Percentiles rank a stretch among this genome's conserved stretches.
These are phyloP conservation scores for Nannizziopsis barbatae DNA, from an alignment of 2,329 filamentous ascomycete species.

Conservation along the genomic window DNA sequence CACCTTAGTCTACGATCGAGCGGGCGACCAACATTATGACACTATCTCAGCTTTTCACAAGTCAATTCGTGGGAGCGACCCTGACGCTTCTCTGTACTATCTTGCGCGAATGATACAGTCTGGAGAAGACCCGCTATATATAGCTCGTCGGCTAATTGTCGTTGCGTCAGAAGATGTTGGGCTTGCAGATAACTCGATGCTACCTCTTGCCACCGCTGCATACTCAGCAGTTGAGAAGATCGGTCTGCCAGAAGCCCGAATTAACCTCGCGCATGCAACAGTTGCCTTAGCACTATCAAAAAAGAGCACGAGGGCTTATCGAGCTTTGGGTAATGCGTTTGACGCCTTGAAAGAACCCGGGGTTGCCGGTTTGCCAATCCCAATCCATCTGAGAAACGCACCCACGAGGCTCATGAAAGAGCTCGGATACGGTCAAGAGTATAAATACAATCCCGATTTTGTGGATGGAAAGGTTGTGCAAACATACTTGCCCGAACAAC, in stretches of 20 bases:
- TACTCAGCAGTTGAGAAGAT: slow-evolving; percentile 86
- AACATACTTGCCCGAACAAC: slow-evolving; percentile 73
- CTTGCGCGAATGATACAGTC: slow-evolving; percentile 90
- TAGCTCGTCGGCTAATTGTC: slow-evolving; percentile 85
- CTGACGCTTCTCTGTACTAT: slow-evolving; percentile 88
- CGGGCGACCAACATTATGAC: slow-evolving; percentile 94
- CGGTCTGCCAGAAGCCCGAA: slow-evolving; percentile 87
- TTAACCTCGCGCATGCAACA: slow-evolving; percentile 77
- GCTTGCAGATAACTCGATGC: slow-evolving; percentile 71
- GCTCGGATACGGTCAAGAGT: slow-evolving; percentile 76
- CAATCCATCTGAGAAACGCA: slow-evolving; percentile 79
- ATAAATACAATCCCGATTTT: slow-evolving; percentile 95
- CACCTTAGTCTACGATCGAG: slow-evolving; percentile 87
- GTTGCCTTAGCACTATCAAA: slow-evolving; percentile 69
- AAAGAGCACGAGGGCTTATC: slow-evolving; percentile 80
- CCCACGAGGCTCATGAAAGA: slow-evolving; percentile 90
- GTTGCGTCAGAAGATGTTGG: slow-evolving; percentile 92
- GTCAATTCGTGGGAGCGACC: slow-evolving; percentile 72
- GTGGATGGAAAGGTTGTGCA: slow-evolving; percentile 69
- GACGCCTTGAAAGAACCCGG: slow-evolving; percentile 72
- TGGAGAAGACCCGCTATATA: slow-evolving; percentile 84
- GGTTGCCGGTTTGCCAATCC: slow-evolving; percentile 68
- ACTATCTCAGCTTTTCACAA: slow-evolving; percentile 97
- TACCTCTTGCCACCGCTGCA: slow-evolving; percentile 72
- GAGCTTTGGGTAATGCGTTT: slow-evolving; percentile 69